These are phyloP conservation scores for Plasmodium gaboni DNA, from an alignment of 169 alveolate species.

Conservation along the genomic window DNA sequence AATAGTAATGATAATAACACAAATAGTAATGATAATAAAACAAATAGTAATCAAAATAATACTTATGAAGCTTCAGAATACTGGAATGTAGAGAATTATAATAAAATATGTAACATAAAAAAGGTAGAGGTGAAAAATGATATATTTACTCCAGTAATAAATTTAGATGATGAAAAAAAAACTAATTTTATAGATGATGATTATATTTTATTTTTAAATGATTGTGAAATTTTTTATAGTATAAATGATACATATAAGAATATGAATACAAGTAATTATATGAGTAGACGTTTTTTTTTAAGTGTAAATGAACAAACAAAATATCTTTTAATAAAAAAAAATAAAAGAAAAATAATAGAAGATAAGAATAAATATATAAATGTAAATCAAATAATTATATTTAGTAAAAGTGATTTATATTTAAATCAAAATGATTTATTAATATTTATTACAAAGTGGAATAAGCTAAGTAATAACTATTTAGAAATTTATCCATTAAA, in stretches of 20 bases:
- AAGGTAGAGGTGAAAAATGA: too few species aligned
- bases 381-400: constrained; percentile 29
- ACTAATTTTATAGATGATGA: constrained; percentile 17
- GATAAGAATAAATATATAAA: constrained; percentile 21
- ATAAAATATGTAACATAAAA: too few species aligned
- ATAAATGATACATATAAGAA: neutral
- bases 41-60: too few species aligned
- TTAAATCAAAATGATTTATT: constrained; percentile 8
- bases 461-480: constrained; percentile 7
- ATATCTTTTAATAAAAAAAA: constrained; percentile 10
- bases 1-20: too few species aligned
- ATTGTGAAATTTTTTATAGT: constrained; percentile 22
- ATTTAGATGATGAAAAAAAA: constrained; percentile 1
- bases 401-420: constrained; percentile 4
- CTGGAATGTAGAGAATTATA: too few species aligned
- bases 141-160: too few species aligned
- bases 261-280: neutral
- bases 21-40: too few species aligned
- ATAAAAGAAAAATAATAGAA: neutral
- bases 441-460: constrained; percentile 43
- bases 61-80: too few species aligned
- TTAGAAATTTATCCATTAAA: constrained; percentile 55
- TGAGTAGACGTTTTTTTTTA: neutral
- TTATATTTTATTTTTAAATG: constrained; percentile 16
- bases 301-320: neutral